Evolutionary conservation across 129 eudicot species (phyloP), one percentile per base, ranked within the genome.

Genomic region (Flaveria robusta): DNA sequence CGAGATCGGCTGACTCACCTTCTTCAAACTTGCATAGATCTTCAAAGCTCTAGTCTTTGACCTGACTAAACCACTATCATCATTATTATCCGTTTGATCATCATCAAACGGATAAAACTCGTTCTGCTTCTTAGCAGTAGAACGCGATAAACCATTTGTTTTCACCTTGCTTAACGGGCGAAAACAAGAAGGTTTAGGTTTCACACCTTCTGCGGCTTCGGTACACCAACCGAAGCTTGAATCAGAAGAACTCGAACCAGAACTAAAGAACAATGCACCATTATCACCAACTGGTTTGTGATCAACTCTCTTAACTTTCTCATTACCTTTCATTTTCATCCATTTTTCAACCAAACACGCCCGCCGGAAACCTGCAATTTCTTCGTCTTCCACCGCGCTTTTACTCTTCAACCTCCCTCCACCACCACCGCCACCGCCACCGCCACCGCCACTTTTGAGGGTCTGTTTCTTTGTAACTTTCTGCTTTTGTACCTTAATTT

Each of bases 1-100:
- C 1, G 98, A 92, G 79, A 92, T 88, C 37, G 96, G 96, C 81
- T 89, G 90, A 80, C 90, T 89, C 85, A 86, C 78, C 18, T 86
- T 88, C 85, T 88, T 92, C 75, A 92, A 74, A 50, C 89, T 92
- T 3, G 87, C 54, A 41, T 92, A 89, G 16, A 92, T 73, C 80
- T 86, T 89, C 58, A 81, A 39, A 5, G 94, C 96, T 13, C 37
- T 31, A 5, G 37, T 31, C 37, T 84, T 86, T 1, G 89, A 83
- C 74, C 79, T 77, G 27, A 85, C 77, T 69, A 87, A 13, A 58
- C 79, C 82, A 71, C 47, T 37, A 11, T 85, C 74, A 5, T 31
- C 37, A 31, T 31, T 31, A 6, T 31, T 31, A 27, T 63, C 42
- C 59, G 59, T 50, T 66, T 46, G 81, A 62, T 78, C 63, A 54